These are phyloP conservation scores for Aureobasidium sp. DNA, from an alignment of 2,329 filamentous ascomycete species.

Conservation along the genomic window DNA sequence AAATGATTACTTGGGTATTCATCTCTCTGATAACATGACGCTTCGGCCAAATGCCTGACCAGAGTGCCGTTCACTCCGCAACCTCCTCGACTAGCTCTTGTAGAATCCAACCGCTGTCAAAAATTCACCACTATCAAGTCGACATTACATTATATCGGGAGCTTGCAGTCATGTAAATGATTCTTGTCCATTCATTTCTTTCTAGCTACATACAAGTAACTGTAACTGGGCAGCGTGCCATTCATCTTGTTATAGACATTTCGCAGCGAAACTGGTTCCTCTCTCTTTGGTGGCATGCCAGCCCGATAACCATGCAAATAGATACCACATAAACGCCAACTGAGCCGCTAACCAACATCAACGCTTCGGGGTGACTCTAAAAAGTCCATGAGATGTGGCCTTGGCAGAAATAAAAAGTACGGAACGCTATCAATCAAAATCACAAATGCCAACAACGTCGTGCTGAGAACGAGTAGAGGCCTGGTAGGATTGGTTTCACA, in stretches of 20 bases:
- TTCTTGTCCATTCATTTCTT: background rate
- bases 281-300: background rate
- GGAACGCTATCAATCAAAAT: constrained; percentile 1
- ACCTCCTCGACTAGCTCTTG: background rate
- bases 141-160: background rate
- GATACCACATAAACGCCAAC: background rate
- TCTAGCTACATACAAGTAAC: background rate
- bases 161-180: background rate
- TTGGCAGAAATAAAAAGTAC: background rate
- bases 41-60: background rate
- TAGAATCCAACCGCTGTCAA: too few species aligned
- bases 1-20: background rate
- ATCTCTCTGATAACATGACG: too few species aligned
- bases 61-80: background rate
- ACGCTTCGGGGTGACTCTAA: background rate
- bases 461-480: background rate
- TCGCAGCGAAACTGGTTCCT: background rate
- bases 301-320: background rate
- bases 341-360: background rate
- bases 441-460: background rate
- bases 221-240: background rate
- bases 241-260: background rate
- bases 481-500: background rate
- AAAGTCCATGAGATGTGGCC: background rate
- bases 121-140: too few species aligned